Evolutionary conservation across 768 basidiomycete species (phyloP).

Genomic region (Leucocoprinus birnbaumii): DNA sequence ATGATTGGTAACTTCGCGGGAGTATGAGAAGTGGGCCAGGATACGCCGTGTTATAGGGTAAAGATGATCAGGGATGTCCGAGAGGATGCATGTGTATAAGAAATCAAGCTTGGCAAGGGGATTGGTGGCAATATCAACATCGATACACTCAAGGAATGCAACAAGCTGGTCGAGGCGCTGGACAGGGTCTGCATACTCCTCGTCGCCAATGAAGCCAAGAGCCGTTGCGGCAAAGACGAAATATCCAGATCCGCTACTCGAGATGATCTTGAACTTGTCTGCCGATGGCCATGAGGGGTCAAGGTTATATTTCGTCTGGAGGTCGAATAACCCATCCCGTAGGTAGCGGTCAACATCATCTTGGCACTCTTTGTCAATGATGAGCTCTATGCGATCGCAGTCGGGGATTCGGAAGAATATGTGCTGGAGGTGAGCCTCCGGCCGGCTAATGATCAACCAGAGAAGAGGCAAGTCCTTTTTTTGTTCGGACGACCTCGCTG

Average conservation of each 20-base stretch:
- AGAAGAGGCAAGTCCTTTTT: not conserved
- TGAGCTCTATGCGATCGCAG: not conserved
- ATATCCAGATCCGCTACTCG: not conserved
- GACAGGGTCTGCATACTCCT: not conserved
- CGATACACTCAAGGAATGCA: not conserved
- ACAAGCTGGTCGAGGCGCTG: not conserved
- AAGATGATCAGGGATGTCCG: not conserved
- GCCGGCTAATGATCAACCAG: not conserved
- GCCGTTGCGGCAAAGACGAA: not conserved
- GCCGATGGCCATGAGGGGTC: not conserved
- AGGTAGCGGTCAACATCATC: not conserved
- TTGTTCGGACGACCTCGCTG: not conserved
- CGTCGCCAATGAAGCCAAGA: conserved; percentile 1
- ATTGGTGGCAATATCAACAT: not conserved
- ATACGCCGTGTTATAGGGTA: not conserved
- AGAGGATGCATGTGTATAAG: not conserved
- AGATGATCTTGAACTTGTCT: not conserved
- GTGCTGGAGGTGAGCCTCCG: not conserved
- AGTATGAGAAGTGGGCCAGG: not conserved
- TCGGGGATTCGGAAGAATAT: not conserved
- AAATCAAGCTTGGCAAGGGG: not conserved
- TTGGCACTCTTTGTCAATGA: not conserved
- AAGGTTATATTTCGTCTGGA: not conserved
- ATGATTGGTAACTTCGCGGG: no score
- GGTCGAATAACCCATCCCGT: not conserved